Conservation (phyloP, 495 filamentous ascomycete species). For the Xanthoparmelia taractica region DNA sequence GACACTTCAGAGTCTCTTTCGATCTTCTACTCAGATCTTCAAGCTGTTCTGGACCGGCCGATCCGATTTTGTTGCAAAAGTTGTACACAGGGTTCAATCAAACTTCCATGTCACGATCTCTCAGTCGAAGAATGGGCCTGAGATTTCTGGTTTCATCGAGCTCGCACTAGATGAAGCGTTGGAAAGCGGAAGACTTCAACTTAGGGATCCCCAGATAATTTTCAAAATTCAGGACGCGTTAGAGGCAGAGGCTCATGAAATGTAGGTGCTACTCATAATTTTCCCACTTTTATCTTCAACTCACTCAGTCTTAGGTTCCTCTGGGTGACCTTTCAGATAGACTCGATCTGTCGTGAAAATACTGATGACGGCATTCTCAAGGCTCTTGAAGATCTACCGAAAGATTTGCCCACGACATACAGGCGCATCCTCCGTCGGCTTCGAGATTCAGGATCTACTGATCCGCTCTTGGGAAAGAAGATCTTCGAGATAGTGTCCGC, state of each 20-base stretch:
- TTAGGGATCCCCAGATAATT: conserved; percentile 1
- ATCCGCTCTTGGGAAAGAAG: conserved; percentile 4
- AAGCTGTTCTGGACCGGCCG: conserved; percentile 12
- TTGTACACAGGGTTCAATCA: neutral
- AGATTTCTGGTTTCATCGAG: conserved; percentile 10
- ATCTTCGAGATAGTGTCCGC: conserved; percentile 23
- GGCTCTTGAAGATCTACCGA: conserved; percentile 23
- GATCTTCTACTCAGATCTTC: neutral
- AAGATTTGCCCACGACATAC: conserved; percentile 18
- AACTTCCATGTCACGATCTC: neutral
- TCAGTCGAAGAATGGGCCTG: conserved; percentile 1
- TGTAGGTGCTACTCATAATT: neutral
- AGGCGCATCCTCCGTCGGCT: conserved; percentile 14
- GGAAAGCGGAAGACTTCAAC: conserved; percentile 2
- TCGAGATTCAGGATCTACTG: neutral
- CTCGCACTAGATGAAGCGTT: conserved; percentile 8
- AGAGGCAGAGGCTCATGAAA: neutral
- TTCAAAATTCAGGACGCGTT: conserved; percentile 9
- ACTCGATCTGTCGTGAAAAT: conserved; percentile 24
- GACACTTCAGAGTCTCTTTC: neutral
- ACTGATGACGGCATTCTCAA: conserved; percentile 23
- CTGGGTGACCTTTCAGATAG: conserved; percentile 30
- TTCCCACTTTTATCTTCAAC: neutral
- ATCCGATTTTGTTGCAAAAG: neutral
- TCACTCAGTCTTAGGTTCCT: conserved; percentile 27